Percentiles rank a stretch among this genome's conserved stretches.
Conservation (phyloP, 805 yeast species). For the Kluyveromyces lactis region DNA sequence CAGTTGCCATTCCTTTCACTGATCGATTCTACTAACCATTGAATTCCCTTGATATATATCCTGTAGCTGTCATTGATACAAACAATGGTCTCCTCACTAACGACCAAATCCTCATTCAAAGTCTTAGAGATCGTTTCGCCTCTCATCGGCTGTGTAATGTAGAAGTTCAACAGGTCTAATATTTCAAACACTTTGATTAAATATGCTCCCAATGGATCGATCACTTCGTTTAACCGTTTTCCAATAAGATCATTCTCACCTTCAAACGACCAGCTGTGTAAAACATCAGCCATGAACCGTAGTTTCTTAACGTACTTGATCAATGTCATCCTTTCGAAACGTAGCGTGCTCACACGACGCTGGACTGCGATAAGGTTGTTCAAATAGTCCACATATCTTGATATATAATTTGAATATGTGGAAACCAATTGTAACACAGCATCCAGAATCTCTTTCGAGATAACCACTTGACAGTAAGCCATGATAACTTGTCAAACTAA, state of each 20-base stretch:
- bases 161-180: constrained; percentile 25
- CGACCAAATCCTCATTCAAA: constrained; percentile 19
- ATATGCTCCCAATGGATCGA: constrained; percentile 17
- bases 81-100: constrained; percentile 16
- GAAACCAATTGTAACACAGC: constrained; percentile 8
- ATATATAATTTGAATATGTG: constrained; percentile 19
- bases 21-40: constrained; percentile 29
- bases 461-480: background rate
- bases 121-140: constrained; percentile 29
- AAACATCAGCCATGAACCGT: constrained; percentile 25
- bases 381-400: constrained; percentile 23
- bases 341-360: constrained; percentile 23
- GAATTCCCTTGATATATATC: constrained; percentile 28
- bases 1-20: constrained; percentile 7
- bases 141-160: constrained; percentile 25
- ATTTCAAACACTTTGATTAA: constrained; percentile 22
- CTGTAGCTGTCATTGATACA: constrained; percentile 25
- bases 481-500: too few relatives aligned
- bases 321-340: constrained; percentile 27
- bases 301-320: constrained; percentile 30
- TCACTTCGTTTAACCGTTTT: constrained; percentile 6
- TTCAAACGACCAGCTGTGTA: constrained; percentile 9
- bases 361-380: constrained; percentile 26
- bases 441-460: constrained; percentile 9
- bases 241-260: background rate